These are phyloP conservation scores for Gloeostereum incarnatum DNA, from an alignment of 768 basidiomycete species.

Conservation along the genomic window DNA sequence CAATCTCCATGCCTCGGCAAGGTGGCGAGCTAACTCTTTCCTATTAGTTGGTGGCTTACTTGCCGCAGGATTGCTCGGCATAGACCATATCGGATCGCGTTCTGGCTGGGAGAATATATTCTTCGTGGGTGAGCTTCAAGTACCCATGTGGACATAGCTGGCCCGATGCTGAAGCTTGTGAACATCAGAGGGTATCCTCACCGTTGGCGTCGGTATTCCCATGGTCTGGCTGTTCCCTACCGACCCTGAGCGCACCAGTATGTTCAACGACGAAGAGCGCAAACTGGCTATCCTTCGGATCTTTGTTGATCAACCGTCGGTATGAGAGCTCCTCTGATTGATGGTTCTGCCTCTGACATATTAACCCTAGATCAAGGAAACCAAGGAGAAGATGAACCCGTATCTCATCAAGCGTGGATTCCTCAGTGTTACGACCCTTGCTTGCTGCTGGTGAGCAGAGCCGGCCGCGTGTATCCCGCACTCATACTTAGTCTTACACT, in stretches of 20 bases:
- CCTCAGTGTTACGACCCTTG: constrained; percentile 2
- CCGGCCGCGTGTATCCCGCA: constrained; percentile 3
- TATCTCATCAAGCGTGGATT: constrained; percentile 4
- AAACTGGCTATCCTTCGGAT: constrained; percentile 4
- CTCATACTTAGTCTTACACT: constrained; percentile 5
- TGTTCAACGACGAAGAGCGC: constrained; percentile 6
- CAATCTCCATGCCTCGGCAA: background rate
- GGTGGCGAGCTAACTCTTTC: background rate
- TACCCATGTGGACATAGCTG: background rate
- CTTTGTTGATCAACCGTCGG: constrained; percentile 3
- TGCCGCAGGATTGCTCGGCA: constrained; percentile 4
- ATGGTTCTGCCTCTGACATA: background rate
- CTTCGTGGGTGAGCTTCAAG: constrained; percentile 1
- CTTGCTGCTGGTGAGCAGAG: background rate
- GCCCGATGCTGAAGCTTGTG: background rate
- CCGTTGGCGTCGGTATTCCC: background rate
- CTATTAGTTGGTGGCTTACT: constrained; percentile 4
- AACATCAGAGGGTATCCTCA: constrained; percentile 4
- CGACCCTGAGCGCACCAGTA: background rate
- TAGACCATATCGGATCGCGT: constrained; percentile 4
- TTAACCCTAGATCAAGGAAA: constrained; percentile 6
- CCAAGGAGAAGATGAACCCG: constrained; percentile 3
- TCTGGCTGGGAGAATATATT: constrained; percentile 5
- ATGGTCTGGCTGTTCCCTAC: constrained; percentile 2
- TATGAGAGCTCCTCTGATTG: background rate